Evolutionary conservation across 768 basidiomycete genomes (phyloP).

Genomic region (Leccinum olivaceopallidum): DNA sequence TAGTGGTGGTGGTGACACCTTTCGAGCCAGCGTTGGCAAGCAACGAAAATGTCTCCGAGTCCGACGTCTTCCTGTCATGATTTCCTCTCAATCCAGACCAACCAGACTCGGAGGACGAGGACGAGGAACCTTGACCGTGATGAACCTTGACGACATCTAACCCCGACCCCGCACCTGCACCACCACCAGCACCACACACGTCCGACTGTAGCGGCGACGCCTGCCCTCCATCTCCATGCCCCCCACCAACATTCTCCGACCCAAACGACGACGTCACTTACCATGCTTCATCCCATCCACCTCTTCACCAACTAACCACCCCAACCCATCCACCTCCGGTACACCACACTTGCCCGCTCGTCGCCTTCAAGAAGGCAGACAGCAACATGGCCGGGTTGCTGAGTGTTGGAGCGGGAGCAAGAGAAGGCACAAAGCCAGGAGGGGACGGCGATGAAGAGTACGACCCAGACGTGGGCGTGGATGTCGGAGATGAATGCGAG

Average conservation of each 20-base stretch:
- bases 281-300: conserved; percentile 1
- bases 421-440: too few relatives aligned
- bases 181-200: background rate
- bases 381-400: conserved; percentile 17
- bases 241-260: conserved; percentile 10
- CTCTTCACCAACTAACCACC: conserved; percentile 20
- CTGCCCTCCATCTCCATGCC: background rate
- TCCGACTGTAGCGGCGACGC: background rate
- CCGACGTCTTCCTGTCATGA: too few relatives aligned
- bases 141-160: too few relatives aligned
- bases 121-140: too few relatives aligned
- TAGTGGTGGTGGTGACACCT: background rate
- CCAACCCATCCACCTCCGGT: conserved; percentile 9
- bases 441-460: conserved; percentile 11
- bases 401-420: too few relatives aligned
- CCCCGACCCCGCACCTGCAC: background rate
- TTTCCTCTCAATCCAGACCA: too few relatives aligned
- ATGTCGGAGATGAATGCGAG: conserved; percentile 8
- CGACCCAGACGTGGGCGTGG: conserved; percentile 11
- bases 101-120: too few relatives aligned
- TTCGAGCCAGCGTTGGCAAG: too few relatives aligned
- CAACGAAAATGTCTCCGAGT: too few relatives aligned
- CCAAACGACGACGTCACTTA: background rate
- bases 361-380: conserved; percentile 19
- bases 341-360: background rate